Evolutionary conservation across 2,329 filamentous ascomycete genomes (phyloP).

Genomic region (Aquanectria penicillioides): DNA sequence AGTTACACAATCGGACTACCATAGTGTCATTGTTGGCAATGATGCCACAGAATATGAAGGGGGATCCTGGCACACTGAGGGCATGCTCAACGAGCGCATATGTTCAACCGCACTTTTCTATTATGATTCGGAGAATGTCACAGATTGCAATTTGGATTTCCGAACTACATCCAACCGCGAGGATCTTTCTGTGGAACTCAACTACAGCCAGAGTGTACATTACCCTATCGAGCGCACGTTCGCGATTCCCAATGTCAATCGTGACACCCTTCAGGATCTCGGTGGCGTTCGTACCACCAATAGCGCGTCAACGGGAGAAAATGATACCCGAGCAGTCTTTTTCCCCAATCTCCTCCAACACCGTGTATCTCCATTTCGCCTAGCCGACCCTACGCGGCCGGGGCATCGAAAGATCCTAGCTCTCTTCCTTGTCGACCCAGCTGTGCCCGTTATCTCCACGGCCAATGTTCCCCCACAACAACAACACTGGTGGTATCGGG

Average conservation of each 20-base stretch:
- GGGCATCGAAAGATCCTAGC: slow-evolving; percentile 70
- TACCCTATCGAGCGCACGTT: slow-evolving; percentile 48
- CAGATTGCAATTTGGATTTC: slow-evolving; percentile 61
- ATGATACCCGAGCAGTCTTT: slow-evolving; percentile 58
- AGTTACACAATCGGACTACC: not conserved
- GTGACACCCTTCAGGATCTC: slow-evolving; percentile 46
- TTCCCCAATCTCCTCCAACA: slow-evolving; percentile 67
- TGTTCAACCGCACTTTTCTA: slow-evolving; percentile 71
- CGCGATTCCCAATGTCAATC: slow-evolving; percentile 39
- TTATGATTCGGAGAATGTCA: slow-evolving; percentile 69
- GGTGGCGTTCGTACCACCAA: slow-evolving; percentile 57
- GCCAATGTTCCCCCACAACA: slow-evolving; percentile 58
- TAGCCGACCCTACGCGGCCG: slow-evolving; percentile 60
- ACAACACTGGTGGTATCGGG: slow-evolving; percentile 47
- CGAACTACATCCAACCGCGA: slow-evolving; percentile 51
- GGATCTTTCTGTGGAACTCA: slow-evolving; percentile 13
- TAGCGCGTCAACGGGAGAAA: not conserved
- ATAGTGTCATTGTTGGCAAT: not conserved
- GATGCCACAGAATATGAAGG: slow-evolving; percentile 52
- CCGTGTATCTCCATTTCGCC: slow-evolving; percentile 59
- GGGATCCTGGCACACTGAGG: slow-evolving; percentile 66
- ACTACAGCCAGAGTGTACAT: slow-evolving; percentile 46
- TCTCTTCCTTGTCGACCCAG: slow-evolving; percentile 69
- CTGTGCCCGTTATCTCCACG: slow-evolving; percentile 54
- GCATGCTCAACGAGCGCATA: slow-evolving; percentile 71